phyloP scores from a whole-genome alignment of 1,284 basidiomycete species.

The Tilletiaria anomala region DNA sequence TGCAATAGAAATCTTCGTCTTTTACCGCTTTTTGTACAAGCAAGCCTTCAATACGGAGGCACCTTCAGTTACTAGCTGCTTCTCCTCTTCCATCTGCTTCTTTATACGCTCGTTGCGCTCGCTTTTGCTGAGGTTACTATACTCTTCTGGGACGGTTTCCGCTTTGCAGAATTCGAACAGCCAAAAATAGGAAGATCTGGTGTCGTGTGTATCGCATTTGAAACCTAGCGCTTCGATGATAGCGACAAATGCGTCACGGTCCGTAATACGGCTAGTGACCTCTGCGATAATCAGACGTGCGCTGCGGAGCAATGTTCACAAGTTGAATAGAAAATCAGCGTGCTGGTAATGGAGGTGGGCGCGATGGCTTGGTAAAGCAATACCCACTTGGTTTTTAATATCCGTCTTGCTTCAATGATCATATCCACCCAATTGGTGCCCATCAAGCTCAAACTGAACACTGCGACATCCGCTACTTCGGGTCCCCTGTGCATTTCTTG shows the following conservation, averaged over 20 bases:
- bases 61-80: slow-evolving; percentile 48
- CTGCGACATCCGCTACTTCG: slow-evolving; percentile 69
- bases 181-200: slow-evolving; percentile 38
- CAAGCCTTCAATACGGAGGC: slow-evolving; percentile 67
- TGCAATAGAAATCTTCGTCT: too few relatives aligned
- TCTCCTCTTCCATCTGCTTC: background rate
- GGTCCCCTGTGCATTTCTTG: background rate
- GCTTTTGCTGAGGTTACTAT: slow-evolving; percentile 2
- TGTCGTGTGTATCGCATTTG: slow-evolving; percentile 34
- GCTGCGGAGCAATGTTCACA: slow-evolving; percentile 42
- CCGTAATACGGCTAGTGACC: slow-evolving; percentile 47
- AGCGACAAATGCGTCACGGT: slow-evolving; percentile 54
- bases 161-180: slow-evolving; percentile 21
- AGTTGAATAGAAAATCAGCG: background rate
- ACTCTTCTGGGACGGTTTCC: background rate
- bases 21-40: slow-evolving; percentile 87
- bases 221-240: slow-evolving; percentile 67
- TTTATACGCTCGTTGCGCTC: background rate
- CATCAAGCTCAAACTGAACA: slow-evolving; percentile 93
- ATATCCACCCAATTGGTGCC: slow-evolving; percentile 88
- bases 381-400: slow-evolving; percentile 63
- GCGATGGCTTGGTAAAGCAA: background rate
- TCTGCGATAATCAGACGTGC: slow-evolving; percentile 85
- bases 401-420: slow-evolving; percentile 72
- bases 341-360: background rate